Conservation (phyloP, 2,329 filamentous ascomycete genomes). For the Lasiodiplodia gonubiensis region DNA sequence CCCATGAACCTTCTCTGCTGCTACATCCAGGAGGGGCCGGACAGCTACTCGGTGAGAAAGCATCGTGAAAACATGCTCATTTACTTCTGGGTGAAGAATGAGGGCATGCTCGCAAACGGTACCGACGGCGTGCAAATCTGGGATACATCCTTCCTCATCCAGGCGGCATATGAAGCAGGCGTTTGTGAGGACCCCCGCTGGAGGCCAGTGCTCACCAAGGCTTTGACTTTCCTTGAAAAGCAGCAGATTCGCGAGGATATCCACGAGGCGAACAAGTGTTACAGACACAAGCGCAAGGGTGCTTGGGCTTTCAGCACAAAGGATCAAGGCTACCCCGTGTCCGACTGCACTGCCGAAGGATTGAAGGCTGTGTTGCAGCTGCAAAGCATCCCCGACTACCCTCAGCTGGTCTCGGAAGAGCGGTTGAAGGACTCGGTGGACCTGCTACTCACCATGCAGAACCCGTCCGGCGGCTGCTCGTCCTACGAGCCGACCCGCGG, state of each 20-base stretch:
- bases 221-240: conserved; percentile 82
- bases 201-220: conserved; percentile 81
- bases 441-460: conserved; percentile 90
- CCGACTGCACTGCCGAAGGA: conserved; percentile 91
- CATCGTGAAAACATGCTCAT: conserved; percentile 85
- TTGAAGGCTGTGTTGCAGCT: conserved; percentile 85
- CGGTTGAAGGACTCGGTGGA: conserved; percentile 88
- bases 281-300: conserved; percentile 88
- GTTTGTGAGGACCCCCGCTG: conserved; percentile 78
- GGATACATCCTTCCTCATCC: conserved; percentile 92
- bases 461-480: conserved; percentile 80
- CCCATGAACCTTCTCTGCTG: conserved; percentile 89
- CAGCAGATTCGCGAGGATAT: conserved; percentile 91
- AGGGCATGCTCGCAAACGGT: conserved; percentile 93
- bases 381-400: conserved; percentile 78
- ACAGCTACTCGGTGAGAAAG: conserved; percentile 70
- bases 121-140: conserved; percentile 98
- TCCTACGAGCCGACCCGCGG: conserved; percentile 88
- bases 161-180: conserved; percentile 78
- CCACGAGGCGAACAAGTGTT: conserved; percentile 76
- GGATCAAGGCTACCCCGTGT: conserved; percentile 92
- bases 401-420: conserved; percentile 73
- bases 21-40: conserved; percentile 82
- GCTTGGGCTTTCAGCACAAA: conserved; percentile 96
- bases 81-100: conserved; percentile 87